phyloP scores from a whole-genome alignment of 768 basidiomycete species.

The Russula emetica region DNA sequence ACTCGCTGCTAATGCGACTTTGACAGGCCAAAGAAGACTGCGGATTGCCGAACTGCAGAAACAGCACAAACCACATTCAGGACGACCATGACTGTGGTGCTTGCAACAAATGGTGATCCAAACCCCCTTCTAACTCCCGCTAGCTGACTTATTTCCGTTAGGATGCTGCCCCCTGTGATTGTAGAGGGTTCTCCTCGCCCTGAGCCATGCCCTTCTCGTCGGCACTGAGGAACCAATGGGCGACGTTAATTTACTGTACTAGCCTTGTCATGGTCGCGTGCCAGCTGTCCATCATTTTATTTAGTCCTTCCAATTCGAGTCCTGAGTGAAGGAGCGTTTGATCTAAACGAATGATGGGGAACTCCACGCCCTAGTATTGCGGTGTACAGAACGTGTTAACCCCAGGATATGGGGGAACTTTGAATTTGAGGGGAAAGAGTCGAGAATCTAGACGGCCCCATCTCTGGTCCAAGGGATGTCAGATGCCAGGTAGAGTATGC shows the following conservation, averaged over 20 bases:
- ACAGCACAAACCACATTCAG: slow-evolving; percentile 15
- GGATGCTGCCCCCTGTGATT: slow-evolving; percentile 4
- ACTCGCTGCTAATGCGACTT: neutral
- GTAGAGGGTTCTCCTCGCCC: neutral
- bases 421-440: neutral
- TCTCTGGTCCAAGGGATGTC: neutral
- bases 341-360: neutral
- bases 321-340: neutral
- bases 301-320: slow-evolving; percentile 5
- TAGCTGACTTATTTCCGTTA: slow-evolving; percentile 7
- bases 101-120: slow-evolving; percentile 12
- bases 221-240: neutral
- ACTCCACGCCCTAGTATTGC: neutral
- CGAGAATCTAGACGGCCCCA: neutral
- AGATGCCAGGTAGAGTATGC: neutral
- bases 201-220: slow-evolving; percentile 15
- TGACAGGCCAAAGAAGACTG: slow-evolving; percentile 16
- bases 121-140: neutral
- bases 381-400: slow-evolving; percentile 8
- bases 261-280: slow-evolving; percentile 1
- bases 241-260: neutral
- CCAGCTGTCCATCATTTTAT: slow-evolving; percentile 8
- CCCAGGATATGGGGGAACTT: neutral
- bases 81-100: neutral
- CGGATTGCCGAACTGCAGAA: neutral